Base-by-base conservation (phyloP, 345 rosid species). In the Rhizophora mangle region DNA sequence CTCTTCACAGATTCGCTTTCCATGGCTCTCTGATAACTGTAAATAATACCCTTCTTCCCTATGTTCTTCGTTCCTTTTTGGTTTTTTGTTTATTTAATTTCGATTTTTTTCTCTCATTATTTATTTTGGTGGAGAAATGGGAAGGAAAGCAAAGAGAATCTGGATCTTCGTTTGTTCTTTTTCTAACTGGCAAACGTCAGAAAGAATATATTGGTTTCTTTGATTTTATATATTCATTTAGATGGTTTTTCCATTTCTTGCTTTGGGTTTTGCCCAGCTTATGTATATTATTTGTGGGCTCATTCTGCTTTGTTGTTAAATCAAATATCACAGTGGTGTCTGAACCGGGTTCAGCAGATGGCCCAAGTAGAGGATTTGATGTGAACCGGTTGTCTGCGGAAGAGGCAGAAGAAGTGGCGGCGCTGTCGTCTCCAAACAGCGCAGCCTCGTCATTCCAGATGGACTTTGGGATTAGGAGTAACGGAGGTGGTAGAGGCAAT, bases 361-460 rank as follows among this genome's bases (percentile, higher is more conserved):
- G 65, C 9, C 46, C 60, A 16, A 79, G 80, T 24, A 75, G 81
- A 54, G 80, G 82, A 21, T 68, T 83, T 2, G 94, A 85, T 43
- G 88, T 77, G 80, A 82, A 85, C 85, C 80, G 78, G 62, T 36
- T 76, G 21, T 82, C 83, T 67, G 74, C 78, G 62, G 89, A 82
- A 1, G 83, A 69, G 9, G 92, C 82, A 21, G 92, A 85, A 6
- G 89, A 82, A 36, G 84, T 68, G 60, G 81, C 78, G 58, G 83
- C 86, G 61, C 67, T 84, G 54, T 87, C 95, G 39, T 91, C 96
- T 1, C 97, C 97, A 0, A 81, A 91, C 78, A 91, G 97, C 18
- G 89, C 85, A 47, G 88, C 81, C 68, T 95, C 99, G 43, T 88
- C 96, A 67, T 91, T 92, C 65, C 96, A 77, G 62, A 77, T 89